Base-by-base conservation (phyloP, 306 rosid genomes). In the Gleditsia sinensis region DNA sequence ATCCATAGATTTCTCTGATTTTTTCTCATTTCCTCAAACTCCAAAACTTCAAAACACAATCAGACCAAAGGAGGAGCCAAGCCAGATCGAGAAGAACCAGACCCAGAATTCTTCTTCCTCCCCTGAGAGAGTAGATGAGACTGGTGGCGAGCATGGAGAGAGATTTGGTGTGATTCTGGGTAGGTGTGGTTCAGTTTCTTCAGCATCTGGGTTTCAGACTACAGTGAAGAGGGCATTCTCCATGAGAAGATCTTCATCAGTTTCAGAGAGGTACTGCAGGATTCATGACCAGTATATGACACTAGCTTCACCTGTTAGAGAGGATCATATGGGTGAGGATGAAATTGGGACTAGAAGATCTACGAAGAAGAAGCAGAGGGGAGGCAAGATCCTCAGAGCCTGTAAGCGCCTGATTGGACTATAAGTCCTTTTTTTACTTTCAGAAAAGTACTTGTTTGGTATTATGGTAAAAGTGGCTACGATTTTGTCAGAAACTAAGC, bases 181-280 rank as follows among this genome's bases (percentile, higher is more conserved):
- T 0, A 77, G 84, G 82, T 85, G 81, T 62, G 36, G 57, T 70
- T 85, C 91, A 2, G 87, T 87, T 39, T 78, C 91, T 49, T 72
- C 84, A 0, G 13, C 71, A 0, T 53, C 80, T 13, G 86, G 90
- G 19, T 42, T 86, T 56, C 91, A 83, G 12, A 55, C 85, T 2
- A 76, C 83, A 34, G 65, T 89, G 85, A 92, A 80, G 77, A 86
- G 83, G 71, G 87, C 86, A 30, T 76, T 82, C n/a, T 89, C 98
- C 20, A 68, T 87, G 90, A 80, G 82, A 81, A 86, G 98, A 81
- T 90, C 92, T 39, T 92, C 96, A 34, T 88, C 98, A 0, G 90
- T 89, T 21, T 74, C 96, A 9, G 98, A 92, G 61, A 83, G 96
- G 50, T 90, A 92, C 77, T 49, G 87, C 32, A 86, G 94, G 91